Base-by-base conservation (phyloP, 805 yeast species). In the Myxozyma monticola region DNA sequence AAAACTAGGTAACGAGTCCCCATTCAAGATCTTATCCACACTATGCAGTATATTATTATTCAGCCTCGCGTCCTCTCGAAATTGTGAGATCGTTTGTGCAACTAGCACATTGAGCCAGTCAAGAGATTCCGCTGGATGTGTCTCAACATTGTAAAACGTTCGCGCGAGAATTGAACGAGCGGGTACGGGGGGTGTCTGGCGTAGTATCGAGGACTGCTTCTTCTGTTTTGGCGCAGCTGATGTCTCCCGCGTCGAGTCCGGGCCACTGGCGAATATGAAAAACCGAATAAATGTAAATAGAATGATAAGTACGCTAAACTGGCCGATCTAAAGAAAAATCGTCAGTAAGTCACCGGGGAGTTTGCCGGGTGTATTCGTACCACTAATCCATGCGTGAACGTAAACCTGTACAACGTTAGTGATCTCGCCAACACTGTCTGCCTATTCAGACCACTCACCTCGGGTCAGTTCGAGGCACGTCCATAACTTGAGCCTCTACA, bases 21-120 rank as follows among this genome's bases (percentile, higher is more conserved):
- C 71, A 41, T 69, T 69, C 38, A 91, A 71, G 44, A 87, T 80
- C 43, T 77, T 80, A 61, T 87, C 83, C 42, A 93, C 71, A 1
- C 89, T 82, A 57, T 85, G 84, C 54, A 90, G 81, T 22, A 93
- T 85, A 65, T 88, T 89, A 65, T 93, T 93, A 42, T 89, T 81
- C 36, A 78, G 74, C 49, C 88, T 70, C 0, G 98, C 98, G 65
- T 93, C 98, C n/a, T 83, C 77, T 49, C 99, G 77, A 54, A 89
- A 76, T 57, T 90, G 96, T 28, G 87, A 80, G 22, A 93, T 81
- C 6, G 89, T 83, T 66, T 93, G 97, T 0, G 97, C 99, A 17
- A 93, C 77, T 31, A 93, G 73, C 1, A 93, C 97, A 58, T 91
- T 93, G 67, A 93, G 88, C 99, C 99, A 93, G 66, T 93, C 99